phyloP scores from a whole-genome alignment of 1,284 basidiomycete genomes.

The Leucoagaricus sp. region DNA sequence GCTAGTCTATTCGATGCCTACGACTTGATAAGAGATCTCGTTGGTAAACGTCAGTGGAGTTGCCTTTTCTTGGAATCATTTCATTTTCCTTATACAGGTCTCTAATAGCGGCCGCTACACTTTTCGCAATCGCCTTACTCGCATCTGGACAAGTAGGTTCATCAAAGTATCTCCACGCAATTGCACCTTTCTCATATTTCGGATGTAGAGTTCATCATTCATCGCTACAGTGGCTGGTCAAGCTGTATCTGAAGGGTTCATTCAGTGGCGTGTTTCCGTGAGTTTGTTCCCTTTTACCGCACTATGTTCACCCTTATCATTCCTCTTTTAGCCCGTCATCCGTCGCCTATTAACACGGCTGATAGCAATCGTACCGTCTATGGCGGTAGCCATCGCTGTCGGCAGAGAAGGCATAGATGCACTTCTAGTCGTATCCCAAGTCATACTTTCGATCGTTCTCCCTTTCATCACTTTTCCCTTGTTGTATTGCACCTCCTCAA shows the following conservation, averaged over 20 bases:
- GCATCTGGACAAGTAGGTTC: conserved; percentile 59
- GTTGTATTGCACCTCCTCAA: conserved; percentile 73
- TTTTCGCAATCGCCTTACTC: conserved; percentile 87
- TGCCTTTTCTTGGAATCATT: not conserved
- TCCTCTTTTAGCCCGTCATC: conserved; percentile 60
- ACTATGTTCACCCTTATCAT: conserved; percentile 6
- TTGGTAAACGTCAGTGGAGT: conserved; percentile 63
- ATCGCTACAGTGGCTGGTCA: conserved; percentile 94
- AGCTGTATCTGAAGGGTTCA: conserved; percentile 92
- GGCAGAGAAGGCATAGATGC: conserved; percentile 79
- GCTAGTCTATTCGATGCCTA: conserved; percentile 86
- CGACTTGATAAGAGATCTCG: conserved; percentile 61
- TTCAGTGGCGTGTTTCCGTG: conserved; percentile 87
- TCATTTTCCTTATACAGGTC: not conserved
- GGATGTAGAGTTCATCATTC: conserved; percentile 78
- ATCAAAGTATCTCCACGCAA: not conserved
- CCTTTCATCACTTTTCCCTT: conserved; percentile 87
- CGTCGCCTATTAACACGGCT: conserved; percentile 84
- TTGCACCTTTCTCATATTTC: not conserved
- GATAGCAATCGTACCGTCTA: conserved; percentile 86
- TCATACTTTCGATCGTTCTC: conserved; percentile 84
- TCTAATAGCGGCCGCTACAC: conserved; percentile 62
- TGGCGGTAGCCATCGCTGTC: conserved; percentile 75
- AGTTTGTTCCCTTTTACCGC: conserved; percentile 26
- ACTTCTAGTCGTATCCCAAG: conserved; percentile 88